Evolutionary conservation across 257 asterid species (phyloP).

Genomic region (Jacaranda mimosifolia): DNA sequence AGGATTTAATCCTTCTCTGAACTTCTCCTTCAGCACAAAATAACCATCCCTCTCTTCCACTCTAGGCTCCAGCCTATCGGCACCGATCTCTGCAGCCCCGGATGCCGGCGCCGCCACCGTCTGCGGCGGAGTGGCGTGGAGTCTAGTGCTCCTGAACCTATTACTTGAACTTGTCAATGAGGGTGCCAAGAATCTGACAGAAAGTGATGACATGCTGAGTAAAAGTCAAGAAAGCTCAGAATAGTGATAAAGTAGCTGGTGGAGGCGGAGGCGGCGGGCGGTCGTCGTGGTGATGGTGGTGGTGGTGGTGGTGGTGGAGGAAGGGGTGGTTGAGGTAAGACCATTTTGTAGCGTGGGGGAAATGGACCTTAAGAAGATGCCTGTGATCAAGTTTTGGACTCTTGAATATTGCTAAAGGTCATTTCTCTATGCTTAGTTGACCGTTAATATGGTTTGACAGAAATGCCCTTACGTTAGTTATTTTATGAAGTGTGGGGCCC

Average conservation of each 20-base stretch:
- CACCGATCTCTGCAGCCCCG: slow-evolving; percentile 42
- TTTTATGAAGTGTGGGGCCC: neutral
- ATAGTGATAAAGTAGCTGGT: neutral
- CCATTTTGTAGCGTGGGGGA: slow-evolving; percentile 54
- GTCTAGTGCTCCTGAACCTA: slow-evolving; percentile 40
- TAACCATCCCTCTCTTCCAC: slow-evolving; percentile 81
- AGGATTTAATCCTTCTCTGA: slow-evolving; percentile 82
- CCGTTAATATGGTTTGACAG: slow-evolving; percentile 40
- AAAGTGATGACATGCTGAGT: slow-evolving; percentile 67
- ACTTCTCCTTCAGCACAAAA: slow-evolving; percentile 83
- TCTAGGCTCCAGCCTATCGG: slow-evolving; percentile 74
- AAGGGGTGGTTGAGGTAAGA: slow-evolving; percentile 36
- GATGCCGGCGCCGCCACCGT: slow-evolving; percentile 56
- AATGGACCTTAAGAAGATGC: slow-evolving; percentile 39
- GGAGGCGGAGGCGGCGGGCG: slow-evolving; percentile 24
- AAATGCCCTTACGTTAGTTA: slow-evolving; percentile 37
- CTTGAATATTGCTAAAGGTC: slow-evolving; percentile 75
- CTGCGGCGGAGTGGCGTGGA: slow-evolving; percentile 72
- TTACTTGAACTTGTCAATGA: slow-evolving; percentile 45
- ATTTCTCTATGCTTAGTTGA: slow-evolving; percentile 26
- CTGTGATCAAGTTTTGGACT: slow-evolving; percentile 51
- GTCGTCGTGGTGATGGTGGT: no score
- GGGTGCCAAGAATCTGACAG: slow-evolving; percentile 63
- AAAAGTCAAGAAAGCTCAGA: neutral
- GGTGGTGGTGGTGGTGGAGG: slow-evolving; percentile 42